Evolutionary conservation across 164 flowering plant species (phyloP), one percentile per base, ranked within the genome.

Genomic region (Stephania japonica): DNA sequence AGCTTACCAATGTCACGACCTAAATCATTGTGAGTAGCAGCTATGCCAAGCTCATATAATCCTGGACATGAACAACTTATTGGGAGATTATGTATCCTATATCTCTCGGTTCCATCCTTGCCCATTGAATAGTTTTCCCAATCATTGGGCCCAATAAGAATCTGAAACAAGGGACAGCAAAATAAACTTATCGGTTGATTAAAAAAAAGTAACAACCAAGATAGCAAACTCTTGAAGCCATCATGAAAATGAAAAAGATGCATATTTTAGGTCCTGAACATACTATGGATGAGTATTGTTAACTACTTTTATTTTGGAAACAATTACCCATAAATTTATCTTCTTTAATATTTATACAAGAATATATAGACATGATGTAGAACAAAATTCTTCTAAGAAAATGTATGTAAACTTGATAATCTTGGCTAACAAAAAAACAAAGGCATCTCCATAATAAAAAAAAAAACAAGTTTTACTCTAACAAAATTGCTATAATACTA

Each of bases 141-240:
- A 73, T 94, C 99, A 59, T 84, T 81, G 42, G 93, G 85, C 53
- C 98, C 99, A 73, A 94, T 74, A 0, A 94, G 89, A 79, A 90
- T 79, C 94, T 90, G 81, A 79, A 50, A 11, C 71, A 16, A 67
- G 38, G 62, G 27, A 65, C 67, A 41, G 24, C 12, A 66, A 42
- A 63, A 42, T 53, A 47, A 69, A 16, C 38, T 68, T 19, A 16
- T 12, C 13, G 9, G 16, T 6, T 6, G 49, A 68, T 3, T 42
- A 42, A 68, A 53, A 16, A 53, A 53, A 12, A 53, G 61, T 5
- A 16, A 12, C 5, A 13, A 53, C 14, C 18, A 53, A 53, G 18
- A 53, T 18, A 19, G 4, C 19, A 53, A 53, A 16, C 61, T 53
- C 61, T 53, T 8, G 18, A 68, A 0, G n/a, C 43, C n/a, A 68